Percentiles rank a stretch among this genome's conserved stretches.
Conservation (phyloP, 139 green algal genomes). For the Chlamydomonas sp. region DNA sequence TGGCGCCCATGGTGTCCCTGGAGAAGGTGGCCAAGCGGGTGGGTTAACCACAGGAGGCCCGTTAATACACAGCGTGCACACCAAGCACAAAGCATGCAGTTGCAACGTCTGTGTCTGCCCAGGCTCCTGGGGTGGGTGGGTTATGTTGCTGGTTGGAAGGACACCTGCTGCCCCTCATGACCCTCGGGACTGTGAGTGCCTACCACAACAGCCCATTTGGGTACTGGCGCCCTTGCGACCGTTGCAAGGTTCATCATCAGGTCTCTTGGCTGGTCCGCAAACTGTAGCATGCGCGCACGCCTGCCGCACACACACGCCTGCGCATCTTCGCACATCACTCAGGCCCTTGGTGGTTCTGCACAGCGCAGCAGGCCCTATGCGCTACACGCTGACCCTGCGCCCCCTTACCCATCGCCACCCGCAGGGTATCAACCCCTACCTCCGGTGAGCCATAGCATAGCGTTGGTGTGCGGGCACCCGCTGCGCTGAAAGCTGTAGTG, state of each 20-base stretch:
- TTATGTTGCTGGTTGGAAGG: neutral
- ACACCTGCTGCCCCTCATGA: neutral
- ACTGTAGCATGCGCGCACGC: too few species aligned
- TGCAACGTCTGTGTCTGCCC: neutral
- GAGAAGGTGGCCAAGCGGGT: conserved; percentile 56
- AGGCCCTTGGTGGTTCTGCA: neutral
- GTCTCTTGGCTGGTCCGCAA: neutral
- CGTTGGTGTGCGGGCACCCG: neutral
- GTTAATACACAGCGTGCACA: neutral
- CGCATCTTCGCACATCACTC: neutral
- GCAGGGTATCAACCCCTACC: conserved; percentile 43
- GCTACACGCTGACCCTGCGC: neutral
- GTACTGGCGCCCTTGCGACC: neutral
- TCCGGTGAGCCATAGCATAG: conserved; percentile 20
- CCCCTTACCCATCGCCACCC: neutral
- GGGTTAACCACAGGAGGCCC: neutral
- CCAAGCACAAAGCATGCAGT: neutral
- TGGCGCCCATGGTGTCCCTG: conserved; percentile 66
- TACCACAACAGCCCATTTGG: neutral
- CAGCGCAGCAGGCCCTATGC: neutral
- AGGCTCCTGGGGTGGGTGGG: neutral
- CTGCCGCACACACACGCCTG: too few species aligned
- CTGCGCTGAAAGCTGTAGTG: neutral
- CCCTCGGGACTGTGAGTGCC: neutral
- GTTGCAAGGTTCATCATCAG: neutral